Base-by-base conservation (phyloP, 768 basidiomycete species). In the Lactarius indigo region DNA sequence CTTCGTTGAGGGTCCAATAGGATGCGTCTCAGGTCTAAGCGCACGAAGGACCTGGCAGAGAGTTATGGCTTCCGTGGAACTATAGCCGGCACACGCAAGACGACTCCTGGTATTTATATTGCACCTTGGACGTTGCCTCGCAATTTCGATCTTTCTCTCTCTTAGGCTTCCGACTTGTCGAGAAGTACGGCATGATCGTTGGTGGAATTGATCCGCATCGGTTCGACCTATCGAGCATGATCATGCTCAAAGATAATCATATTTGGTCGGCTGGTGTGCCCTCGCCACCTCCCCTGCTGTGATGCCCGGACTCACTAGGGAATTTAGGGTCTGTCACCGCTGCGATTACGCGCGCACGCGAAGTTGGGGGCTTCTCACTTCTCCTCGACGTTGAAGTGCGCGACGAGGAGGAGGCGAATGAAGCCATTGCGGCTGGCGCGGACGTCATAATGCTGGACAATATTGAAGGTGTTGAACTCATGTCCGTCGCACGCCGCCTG, bases 191-290 rank as follows among this genome's bases (percentile, higher is more conserved):
- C 4, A 98, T 99, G 97, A 78, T 98, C 55, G 93, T 98, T 17
- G 97, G 97, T 20, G 97, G 97, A 7, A 90, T 98, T 72, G 96
- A 99, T 75, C 80, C 92, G 10, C 97, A 99, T 79, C 86, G 97
- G 28, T 90, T 97, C 71, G 96, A 98, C 76, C 83, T 98, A n/a
- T 95, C 92, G 33, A 92, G 91, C 75, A 98, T 99, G 97, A 96
- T 99, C 74, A 99, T 99, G 97, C 86, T 99, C 73, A 98, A 98
- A 78, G 97, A 99, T 73, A 99, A 99, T 75, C 97, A 99, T 75
- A 92, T 98, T 74, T 98, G 95, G 96, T 96, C 95, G 3, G 91
- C 89, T 52, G 95, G 95, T 89, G 73, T 68, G 82, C 61, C 30
- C n/a, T 4, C 35, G 12, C 23, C 31, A 30, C 8, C 37, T 57